Percentiles rank a stretch among this genome's conserved stretches.
These are phyloP conservation scores for Aspergillus flavus DNA, from an alignment of 2,329 filamentous ascomycete species.

Conservation along the genomic window DNA sequence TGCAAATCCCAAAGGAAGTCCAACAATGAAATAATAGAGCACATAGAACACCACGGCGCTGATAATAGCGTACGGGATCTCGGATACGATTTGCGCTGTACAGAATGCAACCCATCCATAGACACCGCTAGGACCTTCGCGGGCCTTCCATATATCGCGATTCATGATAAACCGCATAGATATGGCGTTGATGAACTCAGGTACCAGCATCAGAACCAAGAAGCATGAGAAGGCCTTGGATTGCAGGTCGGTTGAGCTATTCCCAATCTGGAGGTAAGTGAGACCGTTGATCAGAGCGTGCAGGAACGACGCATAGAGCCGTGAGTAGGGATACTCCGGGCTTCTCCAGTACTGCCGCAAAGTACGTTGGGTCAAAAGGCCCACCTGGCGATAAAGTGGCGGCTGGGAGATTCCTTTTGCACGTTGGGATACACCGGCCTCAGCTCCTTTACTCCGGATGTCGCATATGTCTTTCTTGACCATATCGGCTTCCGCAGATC, in stretches of 20 bases:
- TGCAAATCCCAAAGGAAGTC: conserved; percentile 64
- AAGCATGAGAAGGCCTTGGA: conserved; percentile 69
- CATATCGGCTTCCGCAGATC: conserved; percentile 59
- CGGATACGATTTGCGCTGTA: conserved; percentile 67
- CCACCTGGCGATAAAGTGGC: conserved; percentile 61
- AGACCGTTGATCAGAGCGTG: conserved; percentile 73
- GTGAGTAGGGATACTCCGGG: conserved; percentile 72
- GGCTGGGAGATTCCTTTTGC: conserved; percentile 28
- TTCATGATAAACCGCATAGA: conserved; percentile 72
- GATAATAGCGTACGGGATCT: conserved; percentile 68
- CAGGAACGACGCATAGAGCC: conserved; percentile 68
- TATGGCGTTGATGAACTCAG: conserved; percentile 69
- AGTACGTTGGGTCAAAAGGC: conserved; percentile 66
- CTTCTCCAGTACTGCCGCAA: conserved; percentile 73
- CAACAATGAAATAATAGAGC: conserved; percentile 72
- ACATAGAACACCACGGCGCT: conserved; percentile 66
- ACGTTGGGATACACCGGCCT: conserved; percentile 38
- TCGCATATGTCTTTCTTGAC: conserved; percentile 64
- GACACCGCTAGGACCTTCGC: conserved; percentile 69
- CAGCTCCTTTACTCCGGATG: conserved; percentile 52
- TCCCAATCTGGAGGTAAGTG: conserved; percentile 69
- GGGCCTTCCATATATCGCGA: conserved; percentile 67
- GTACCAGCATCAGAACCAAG: conserved; percentile 63
- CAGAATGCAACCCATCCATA: conserved; percentile 73
- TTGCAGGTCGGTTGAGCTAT: conserved; percentile 68